Conservation (phyloP, 768 basidiomycete species). For the Boletus coccyginus region DNA sequence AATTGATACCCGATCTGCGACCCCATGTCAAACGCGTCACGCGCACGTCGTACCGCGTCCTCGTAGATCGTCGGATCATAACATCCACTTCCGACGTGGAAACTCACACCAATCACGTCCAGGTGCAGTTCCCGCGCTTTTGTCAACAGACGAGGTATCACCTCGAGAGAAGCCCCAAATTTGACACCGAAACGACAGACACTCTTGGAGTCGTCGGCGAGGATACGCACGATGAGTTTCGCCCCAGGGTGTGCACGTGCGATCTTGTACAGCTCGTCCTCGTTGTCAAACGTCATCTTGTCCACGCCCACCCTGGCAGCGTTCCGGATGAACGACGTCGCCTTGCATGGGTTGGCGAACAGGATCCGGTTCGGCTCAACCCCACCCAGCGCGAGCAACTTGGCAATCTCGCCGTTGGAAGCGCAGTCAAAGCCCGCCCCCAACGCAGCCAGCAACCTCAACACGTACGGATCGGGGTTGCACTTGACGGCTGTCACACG, state of each 20-base stretch:
- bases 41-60: slow-evolving; percentile 84
- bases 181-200: slow-evolving; percentile 93
- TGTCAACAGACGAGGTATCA: slow-evolving; percentile 74
- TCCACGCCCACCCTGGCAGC: slow-evolving; percentile 79
- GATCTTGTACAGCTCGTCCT: slow-evolving; percentile 93
- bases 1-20: slow-evolving; percentile 77
- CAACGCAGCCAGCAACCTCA: slow-evolving; percentile 84
- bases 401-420: slow-evolving; percentile 87
- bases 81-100: slow-evolving; percentile 97
- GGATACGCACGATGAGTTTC: slow-evolving; percentile 87
- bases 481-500: slow-evolving; percentile 81
- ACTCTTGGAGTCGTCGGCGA: slow-evolving; percentile 97
- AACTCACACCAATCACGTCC: slow-evolving; percentile 91
- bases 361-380: slow-evolving; percentile 83
- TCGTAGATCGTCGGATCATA: slow-evolving; percentile 89
- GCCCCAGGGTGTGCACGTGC: slow-evolving; percentile 76
- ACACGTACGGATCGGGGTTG: slow-evolving; percentile 94
- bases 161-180: slow-evolving; percentile 86
- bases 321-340: slow-evolving; percentile 85
- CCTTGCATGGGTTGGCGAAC: slow-evolving; percentile 99
- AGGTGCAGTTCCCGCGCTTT: slow-evolving; percentile 78
- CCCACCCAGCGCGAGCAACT: slow-evolving; percentile 70
- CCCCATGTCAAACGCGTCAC: slow-evolving; percentile 85
- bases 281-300: slow-evolving; percentile 98
- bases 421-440: slow-evolving; percentile 98